Evolutionary conservation across 495 filamentous ascomycete species (phyloP).

Genomic region (Astrothelium subdiscretum): DNA sequence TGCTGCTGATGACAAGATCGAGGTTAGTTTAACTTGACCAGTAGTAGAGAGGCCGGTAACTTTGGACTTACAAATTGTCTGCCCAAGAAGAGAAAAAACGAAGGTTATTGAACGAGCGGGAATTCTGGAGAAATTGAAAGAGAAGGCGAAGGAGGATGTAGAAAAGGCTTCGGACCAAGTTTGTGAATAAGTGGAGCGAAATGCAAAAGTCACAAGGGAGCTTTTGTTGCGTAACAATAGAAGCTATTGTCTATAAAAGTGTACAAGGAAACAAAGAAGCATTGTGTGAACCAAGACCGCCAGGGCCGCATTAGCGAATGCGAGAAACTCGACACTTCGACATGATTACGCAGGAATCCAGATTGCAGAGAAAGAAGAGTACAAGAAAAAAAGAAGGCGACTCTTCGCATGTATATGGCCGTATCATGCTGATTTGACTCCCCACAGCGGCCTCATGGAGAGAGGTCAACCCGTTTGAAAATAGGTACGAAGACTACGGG

Average conservation of each 20-base stretch:
- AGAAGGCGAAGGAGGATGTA: not conserved
- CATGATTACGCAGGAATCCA: not conserved
- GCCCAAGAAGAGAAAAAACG: not conserved
- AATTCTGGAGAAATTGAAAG: not conserved
- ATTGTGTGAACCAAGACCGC: not conserved
- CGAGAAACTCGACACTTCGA: not conserved
- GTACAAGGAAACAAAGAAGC: not conserved
- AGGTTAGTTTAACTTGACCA: not conserved
- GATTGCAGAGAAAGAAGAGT: not conserved
- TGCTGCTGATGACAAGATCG: not conserved
- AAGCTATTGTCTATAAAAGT: not conserved
- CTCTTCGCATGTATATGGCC: not conserved
- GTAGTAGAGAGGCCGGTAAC: not conserved
- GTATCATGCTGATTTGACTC: not conserved
- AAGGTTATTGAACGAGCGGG: not conserved
- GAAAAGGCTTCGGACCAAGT: not conserved
- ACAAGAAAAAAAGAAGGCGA: not conserved
- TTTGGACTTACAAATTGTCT: not conserved
- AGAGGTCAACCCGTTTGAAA: not conserved
- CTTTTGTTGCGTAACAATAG: not conserved
- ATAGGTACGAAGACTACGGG: not conserved
- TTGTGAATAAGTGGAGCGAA: not conserved
- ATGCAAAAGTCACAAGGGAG: not conserved
- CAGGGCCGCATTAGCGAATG: not conserved
- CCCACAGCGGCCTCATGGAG: not conserved